Evolutionary conservation across 73 alveolate genomes (phyloP).

Genomic region (Paraurostyla sp.): DNA sequence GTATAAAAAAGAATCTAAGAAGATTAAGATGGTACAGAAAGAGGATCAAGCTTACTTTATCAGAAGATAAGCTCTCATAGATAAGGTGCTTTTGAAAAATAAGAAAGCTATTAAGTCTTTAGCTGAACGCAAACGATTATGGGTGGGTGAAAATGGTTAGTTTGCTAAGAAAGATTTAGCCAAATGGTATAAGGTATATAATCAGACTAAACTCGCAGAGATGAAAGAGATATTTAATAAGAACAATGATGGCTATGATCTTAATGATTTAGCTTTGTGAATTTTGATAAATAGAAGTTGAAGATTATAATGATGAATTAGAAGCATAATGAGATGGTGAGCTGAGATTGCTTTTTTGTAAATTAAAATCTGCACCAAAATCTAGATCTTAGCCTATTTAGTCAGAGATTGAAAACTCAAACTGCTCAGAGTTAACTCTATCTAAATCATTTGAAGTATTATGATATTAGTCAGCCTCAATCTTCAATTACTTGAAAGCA

Average conservation of each 20-base stretch:
- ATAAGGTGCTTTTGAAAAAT: conserved; percentile 42
- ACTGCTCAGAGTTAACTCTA: too few species aligned
- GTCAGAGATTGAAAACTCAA: too few species aligned
- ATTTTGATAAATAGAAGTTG: too few species aligned
- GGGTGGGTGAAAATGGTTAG: conserved; percentile 51
- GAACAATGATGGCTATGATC: conserved; percentile 39
- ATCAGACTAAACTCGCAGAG: conserved; percentile 50
- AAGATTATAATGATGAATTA: too few species aligned
- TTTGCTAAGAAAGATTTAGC: conserved; percentile 60
- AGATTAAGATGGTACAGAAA: background rate
- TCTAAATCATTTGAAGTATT: too few species aligned
- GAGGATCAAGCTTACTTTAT: conserved; percentile 23
- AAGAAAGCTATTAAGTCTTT: conserved; percentile 17
- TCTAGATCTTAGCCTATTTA: too few species aligned
- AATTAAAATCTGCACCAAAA: too few species aligned
- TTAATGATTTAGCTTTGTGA: conserved; percentile 13
- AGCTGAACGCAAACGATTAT: conserved; percentile 46
- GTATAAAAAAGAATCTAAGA: conserved; percentile 52
- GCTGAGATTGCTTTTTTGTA: too few species aligned
- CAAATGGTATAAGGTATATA: conserved; percentile 52
- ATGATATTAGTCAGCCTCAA: too few species aligned
- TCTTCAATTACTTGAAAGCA: too few species aligned
- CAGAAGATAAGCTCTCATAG: conserved; percentile 52
- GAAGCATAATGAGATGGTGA: too few species aligned
- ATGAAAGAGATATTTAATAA: conserved; percentile 44